Percentiles rank a stretch among this genome's conserved stretches.
These are phyloP conservation scores for Prunus armeniaca DNA, from an alignment of 306 rosid genomes.

Conservation along the genomic window DNA sequence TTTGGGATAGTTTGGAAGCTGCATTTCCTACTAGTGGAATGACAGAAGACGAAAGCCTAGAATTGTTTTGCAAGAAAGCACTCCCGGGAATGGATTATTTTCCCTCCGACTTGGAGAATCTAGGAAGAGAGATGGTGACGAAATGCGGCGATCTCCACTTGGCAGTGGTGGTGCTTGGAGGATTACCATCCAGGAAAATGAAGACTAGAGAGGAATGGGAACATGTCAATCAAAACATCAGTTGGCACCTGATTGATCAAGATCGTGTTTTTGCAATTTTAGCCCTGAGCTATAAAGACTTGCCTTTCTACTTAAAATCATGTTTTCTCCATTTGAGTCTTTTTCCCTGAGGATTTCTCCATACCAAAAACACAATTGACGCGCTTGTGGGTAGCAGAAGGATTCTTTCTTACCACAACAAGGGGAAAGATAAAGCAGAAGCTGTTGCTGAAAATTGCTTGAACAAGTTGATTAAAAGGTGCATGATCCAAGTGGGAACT, in stretches of 20 bases:
- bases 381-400: neutral
- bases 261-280: neutral
- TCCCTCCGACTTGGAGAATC: neutral
- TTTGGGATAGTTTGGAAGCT: neutral
- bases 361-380: neutral
- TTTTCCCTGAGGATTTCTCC: neutral
- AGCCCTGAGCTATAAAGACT: neutral
- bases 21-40: no score
- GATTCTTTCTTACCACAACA: neutral
- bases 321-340: slow-evolving; percentile 7
- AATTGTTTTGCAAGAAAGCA: neutral
- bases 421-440: neutral
- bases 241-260: neutral
- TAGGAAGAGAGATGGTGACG: neutral
- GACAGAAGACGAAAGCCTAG: neutral
- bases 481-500: neutral
- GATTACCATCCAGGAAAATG: neutral
- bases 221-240: neutral
- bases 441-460: neutral
- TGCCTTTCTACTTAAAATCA: neutral
- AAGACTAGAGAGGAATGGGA: neutral
- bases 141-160: neutral
- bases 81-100: neutral
- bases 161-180: neutral
- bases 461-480: neutral